Evolutionary conservation across 768 basidiomycete species (phyloP).

Genomic region (Rhodosporidiobolus odoratus): DNA sequence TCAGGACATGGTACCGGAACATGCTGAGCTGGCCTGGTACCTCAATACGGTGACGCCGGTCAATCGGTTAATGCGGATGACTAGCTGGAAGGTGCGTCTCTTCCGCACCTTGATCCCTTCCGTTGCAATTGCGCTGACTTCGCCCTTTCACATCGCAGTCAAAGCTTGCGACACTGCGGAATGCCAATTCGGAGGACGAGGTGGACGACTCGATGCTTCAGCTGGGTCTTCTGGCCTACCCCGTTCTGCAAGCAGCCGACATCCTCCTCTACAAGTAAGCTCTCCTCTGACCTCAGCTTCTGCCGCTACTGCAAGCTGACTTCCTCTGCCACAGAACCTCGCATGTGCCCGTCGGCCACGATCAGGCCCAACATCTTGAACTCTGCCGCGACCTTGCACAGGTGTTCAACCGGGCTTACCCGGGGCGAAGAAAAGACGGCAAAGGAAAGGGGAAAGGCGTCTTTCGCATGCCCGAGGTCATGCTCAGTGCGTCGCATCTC

Average conservation of each 20-base stretch:
- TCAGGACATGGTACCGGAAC: constrained; percentile 81
- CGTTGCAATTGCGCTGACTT: neutral
- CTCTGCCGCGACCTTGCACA: constrained; percentile 77
- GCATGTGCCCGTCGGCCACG: constrained; percentile 92
- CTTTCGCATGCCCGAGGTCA: constrained; percentile 67
- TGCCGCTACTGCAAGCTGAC: neutral
- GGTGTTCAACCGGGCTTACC: constrained; percentile 68
- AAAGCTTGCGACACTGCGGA: constrained; percentile 66
- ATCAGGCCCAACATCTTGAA: constrained; percentile 91
- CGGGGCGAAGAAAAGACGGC: constrained; percentile 20
- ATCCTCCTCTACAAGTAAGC: constrained; percentile 74
- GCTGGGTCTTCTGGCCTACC: constrained; percentile 83
- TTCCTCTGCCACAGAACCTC: constrained; percentile 58
- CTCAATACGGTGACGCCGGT: constrained; percentile 76
- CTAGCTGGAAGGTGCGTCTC: constrained; percentile 78
- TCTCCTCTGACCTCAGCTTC: constrained; percentile 3
- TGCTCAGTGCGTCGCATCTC: constrained; percentile 60
- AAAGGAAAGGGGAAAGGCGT: constrained; percentile 49
- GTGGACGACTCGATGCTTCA: constrained; percentile 77
- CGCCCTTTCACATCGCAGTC: constrained; percentile 54
- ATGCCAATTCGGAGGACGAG: constrained; percentile 67
- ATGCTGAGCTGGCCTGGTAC: constrained; percentile 85
- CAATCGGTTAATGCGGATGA: constrained; percentile 81
- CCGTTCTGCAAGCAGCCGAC: constrained; percentile 88
- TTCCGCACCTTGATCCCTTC: neutral